Evolutionary conservation across 768 basidiomycete genomes (phyloP), one percentile per base, ranked within the genome.

Genomic region (Suillus discolor): DNA sequence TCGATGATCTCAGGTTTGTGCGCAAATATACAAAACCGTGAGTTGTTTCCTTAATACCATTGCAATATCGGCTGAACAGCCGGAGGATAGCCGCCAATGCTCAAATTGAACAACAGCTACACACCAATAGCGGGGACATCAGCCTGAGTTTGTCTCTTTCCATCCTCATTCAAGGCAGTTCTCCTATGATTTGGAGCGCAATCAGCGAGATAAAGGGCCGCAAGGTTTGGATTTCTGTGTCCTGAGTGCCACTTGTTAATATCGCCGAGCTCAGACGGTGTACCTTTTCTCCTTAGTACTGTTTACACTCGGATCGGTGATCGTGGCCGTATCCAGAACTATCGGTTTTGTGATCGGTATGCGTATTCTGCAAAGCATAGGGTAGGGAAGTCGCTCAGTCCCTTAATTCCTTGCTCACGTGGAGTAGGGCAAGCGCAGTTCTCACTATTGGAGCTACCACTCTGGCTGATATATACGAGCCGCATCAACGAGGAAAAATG

Each of bases 101-200:
- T 20, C 42, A 44, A 44, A 44, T 44, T 12, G 7, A 44, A 3
- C 42, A 44, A 20, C 42, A 44, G 42, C 79, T 94, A 31, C 84
- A 85, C 45, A 87, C 91, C 6, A 86, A 85, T 0, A 79, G 83
- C 38, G 78, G 82, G 1, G 80, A 90, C 62, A 89, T 95, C 65
- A 89, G 90, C 59, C 78, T 87, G 72, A 89, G 84, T 67, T 75
- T 93, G 20, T 89, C 91, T 0, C 66, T 92, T 18, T 94, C 88
- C 74, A 89, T 93, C 62, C 79, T 89, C 3, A 68, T 89, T 3
- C 93, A 94, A 75, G 93, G 93, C 1, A 73, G 79, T 16, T 71
- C 87, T 20, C 65, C 74, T 5, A 4, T 77, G 4, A 0, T 89
- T 28, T 76, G 75, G 74, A 75, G 74, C 20, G 18, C 42, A 18